Base-by-base conservation (phyloP, 345 rosid species). In the Eucalyptus curtisii region DNA sequence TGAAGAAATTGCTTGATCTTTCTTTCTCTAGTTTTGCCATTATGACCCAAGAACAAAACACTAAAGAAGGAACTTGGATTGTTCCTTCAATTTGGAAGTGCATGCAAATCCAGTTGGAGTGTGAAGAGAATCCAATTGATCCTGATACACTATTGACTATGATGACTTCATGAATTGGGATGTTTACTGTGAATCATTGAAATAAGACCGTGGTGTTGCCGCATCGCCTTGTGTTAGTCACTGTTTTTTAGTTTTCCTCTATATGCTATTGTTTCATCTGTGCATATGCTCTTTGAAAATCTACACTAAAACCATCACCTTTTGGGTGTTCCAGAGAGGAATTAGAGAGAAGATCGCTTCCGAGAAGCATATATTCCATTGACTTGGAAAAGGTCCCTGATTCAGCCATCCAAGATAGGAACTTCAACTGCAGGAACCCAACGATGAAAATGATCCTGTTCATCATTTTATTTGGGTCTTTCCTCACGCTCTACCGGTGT, bases 341-440 rank as follows among this genome's bases (percentile, higher is more conserved):
- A 37, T 42, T 91, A 30, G 91, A 48, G 89, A 94, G 91, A 88
- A 93, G 94, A 71, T 92, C 91, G 66, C 91, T 80, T 33, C 91
- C 86, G n/a, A 93, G 95, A 90, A 91, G 89, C 44, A 94, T 90
- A 88, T 92, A 90, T 87, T 64, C 91, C 87, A 94, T 89, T 91
- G 95, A 95, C 92, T 94, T 95, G 68, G 98, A 94, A 88, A 95
- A 92, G 93, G 95, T 88, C 53, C 90, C 92, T 52, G 92, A 90
- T 86, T 92, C 89, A 87, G 93, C 98, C 9, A 87, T 92, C 85
- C 95, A 92, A 52, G 93, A 91, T 86, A 91, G 94, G 92, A 94
- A 90, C 90, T 91, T 92, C 86, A 94, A 88, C 90, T 94, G 90
- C 95, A 93, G 87, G 92, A 89, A 89, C 84, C 52, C 94, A 49